Base-by-base conservation (phyloP, 177 flowering plant species). In the Vitis hybrid region DNA sequence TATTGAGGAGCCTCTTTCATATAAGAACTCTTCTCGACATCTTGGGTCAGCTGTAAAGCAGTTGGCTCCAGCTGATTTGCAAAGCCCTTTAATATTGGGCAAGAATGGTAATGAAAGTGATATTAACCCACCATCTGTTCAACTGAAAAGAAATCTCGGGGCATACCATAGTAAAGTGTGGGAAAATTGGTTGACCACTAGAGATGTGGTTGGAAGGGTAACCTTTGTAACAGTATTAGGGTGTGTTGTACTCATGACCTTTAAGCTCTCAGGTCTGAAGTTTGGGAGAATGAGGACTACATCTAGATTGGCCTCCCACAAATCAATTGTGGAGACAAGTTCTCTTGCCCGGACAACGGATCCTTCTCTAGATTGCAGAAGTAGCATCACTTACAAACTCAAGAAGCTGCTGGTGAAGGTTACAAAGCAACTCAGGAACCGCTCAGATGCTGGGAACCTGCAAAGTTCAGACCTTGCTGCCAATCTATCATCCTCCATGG, bases 11-110 rank as follows among this genome's bases (percentile, higher is more conserved):
- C 75, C 87, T 33, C 76, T 76, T 77, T 65, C 79, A 5, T 55
- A 55, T 69, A 64, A 69, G 55, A 85, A 81, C 72, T 78, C 93
- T 67, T 78, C 86, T 2, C 76, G 74, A 56, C 84, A 84, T 78
- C 80, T 90, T 67, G 90, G 91, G 8, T 71, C 83, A 26, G 92
- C 94, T 57, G 94, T 87, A 11, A 88, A 89, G 79, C 94, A 85
- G 71, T 78, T 93, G 76, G 76, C 98, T 70, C 92, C 92, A 57
- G 66, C 86, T 69, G 80, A 86, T 73, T 60, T 87, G 79, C 87
- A 80, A 69, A 83, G 72, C 64, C 80, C 90, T 16, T 65, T 85
- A 69, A 59, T 74, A 22, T 74, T 65, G 55, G 74, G 65, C 66
- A 86, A 85, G 72, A 75, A 61, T 62, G 69, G 65, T 55, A 72